Evolutionary conservation across 306 rosid species (phyloP).

Genomic region (Vicia villosa): DNA sequence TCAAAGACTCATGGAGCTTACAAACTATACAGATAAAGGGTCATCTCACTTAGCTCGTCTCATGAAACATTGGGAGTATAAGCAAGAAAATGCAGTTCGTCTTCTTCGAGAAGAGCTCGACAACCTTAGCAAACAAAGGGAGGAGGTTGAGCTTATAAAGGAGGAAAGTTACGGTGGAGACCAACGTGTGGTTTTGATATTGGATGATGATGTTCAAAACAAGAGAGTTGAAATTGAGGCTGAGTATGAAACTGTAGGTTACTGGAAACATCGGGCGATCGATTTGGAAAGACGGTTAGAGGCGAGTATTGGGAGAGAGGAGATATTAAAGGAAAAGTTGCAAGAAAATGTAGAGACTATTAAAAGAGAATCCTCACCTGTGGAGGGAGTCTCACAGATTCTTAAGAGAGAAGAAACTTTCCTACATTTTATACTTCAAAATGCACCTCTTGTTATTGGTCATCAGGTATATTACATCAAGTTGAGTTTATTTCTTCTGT

Average conservation of each 20-base stretch:
- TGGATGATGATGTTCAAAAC: constrained; percentile 58
- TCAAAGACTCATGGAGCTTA: constrained; percentile 77
- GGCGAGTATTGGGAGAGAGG: constrained; percentile 76
- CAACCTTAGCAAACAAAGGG: constrained; percentile 70
- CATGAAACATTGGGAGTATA: constrained; percentile 83
- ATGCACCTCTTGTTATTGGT: constrained; percentile 97
- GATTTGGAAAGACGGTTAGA: constrained; percentile 71
- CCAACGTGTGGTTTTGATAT: constrained; percentile 75
- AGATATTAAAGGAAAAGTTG: constrained; percentile 63
- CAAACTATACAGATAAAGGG: constrained; percentile 76
- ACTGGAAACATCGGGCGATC: constrained; percentile 77
- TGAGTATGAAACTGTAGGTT: constrained; percentile 66
- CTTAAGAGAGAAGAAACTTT: constrained; percentile 48
- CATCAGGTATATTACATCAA: constrained; percentile 76
- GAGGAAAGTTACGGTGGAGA: constrained; percentile 66
- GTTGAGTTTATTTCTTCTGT: constrained; percentile 25
- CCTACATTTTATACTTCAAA: constrained; percentile 83
- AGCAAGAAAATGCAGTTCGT: constrained; percentile 84
- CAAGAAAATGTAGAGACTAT: constrained; percentile 67
- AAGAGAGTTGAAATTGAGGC: constrained; percentile 74
- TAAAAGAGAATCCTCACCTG: constrained; percentile 81
- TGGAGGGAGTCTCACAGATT: constrained; percentile 78
- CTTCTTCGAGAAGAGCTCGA: constrained; percentile 87
- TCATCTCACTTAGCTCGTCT: constrained; percentile 78
- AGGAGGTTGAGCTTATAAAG: constrained; percentile 80